Base-by-base conservation (phyloP, 176 grass and related monocot species). In the Hordeum marinum region DNA sequence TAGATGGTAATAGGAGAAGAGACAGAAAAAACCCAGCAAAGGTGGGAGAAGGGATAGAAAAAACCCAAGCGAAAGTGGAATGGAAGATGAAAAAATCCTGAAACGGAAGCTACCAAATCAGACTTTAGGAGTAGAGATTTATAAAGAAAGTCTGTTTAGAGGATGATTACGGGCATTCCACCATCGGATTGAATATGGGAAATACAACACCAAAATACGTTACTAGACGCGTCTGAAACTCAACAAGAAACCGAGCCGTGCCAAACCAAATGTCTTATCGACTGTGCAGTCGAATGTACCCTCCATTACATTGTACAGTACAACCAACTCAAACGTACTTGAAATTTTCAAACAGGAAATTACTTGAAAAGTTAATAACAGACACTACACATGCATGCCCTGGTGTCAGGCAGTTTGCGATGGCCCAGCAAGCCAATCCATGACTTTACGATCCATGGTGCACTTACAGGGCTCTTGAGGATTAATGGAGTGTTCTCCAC, bases 381-480 rank as follows among this genome's bases (percentile, higher is more conserved):
- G 11, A 64, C 6, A 23, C 13, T n/a, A 55, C 7, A 67, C 20
- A 68, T 43, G 13, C 70, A 29, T 31, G 45, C 45, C 17, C 1
- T 80, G 31, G 48, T 12, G 34, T 82, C 79, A 72, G 41, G 64
- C 77, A 21, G 55, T 27, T 71, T 73, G 27, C 45, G 84, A 85
- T 64, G 80, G 50, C 39, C 88, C 73, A 63, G 87, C 87, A 62
- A 94, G 72, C 89, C 92, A 94, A 31, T 90, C 81, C 89, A 91
- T 94, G 18, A 94, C 32, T 84, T 76, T 89, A 4, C 72, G 39
- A 24, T 94, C 75, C 79, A 91, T 83, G 64, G 82, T 87, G 84
- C 89, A 91, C 39, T 82, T 72, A 34, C 92, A 94, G 3, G 84
- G 62, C 34, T 76, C 69, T n/a, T 75, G 64, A 21, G 68, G 71